phyloP scores from a whole-genome alignment of 169 alveolate species.

The Eimeria sp. region DNA sequence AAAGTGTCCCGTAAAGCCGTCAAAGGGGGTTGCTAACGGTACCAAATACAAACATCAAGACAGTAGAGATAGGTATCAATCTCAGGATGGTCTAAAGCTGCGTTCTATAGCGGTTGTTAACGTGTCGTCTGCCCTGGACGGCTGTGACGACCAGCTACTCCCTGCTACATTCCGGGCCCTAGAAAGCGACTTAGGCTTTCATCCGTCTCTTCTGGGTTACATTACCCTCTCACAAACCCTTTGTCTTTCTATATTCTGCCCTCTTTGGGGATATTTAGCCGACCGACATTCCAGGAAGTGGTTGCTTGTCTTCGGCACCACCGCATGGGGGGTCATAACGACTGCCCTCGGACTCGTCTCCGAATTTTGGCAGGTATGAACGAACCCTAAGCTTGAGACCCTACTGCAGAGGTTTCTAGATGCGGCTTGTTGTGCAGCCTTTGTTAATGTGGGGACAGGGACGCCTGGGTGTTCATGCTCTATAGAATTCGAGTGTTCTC shows the following conservation, averaged over 20 bases:
- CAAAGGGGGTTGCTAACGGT: not conserved
- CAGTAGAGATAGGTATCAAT: slow-evolving; percentile 22
- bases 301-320: slow-evolving; percentile 92
- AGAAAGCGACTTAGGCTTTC: slow-evolving; percentile 92
- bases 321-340: slow-evolving; percentile 93
- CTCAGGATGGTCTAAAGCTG: slow-evolving; percentile 26
- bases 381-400: not conserved
- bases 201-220: slow-evolving; percentile 91
- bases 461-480: not conserved
- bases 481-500: not conserved
- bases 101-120: slow-evolving; percentile 89
- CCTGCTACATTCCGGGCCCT: slow-evolving; percentile 95
- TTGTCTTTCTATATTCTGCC: slow-evolving; percentile 91
- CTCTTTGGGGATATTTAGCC: slow-evolving; percentile 95
- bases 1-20: slow-evolving; percentile 5
- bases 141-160: slow-evolving; percentile 94
- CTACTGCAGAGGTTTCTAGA: not conserved
- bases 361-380: slow-evolving; percentile 86
- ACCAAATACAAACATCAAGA: not conserved
- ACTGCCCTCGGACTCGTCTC: slow-evolving; percentile 90
- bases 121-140: slow-evolving; percentile 93
- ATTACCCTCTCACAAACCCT: slow-evolving; percentile 92
- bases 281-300: slow-evolving; percentile 92
- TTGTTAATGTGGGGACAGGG: not conserved
- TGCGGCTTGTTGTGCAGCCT: not conserved